These are phyloP conservation scores for Ehretia macrophylla DNA, from an alignment of 257 asterid genomes.

Conservation along the genomic window DNA sequence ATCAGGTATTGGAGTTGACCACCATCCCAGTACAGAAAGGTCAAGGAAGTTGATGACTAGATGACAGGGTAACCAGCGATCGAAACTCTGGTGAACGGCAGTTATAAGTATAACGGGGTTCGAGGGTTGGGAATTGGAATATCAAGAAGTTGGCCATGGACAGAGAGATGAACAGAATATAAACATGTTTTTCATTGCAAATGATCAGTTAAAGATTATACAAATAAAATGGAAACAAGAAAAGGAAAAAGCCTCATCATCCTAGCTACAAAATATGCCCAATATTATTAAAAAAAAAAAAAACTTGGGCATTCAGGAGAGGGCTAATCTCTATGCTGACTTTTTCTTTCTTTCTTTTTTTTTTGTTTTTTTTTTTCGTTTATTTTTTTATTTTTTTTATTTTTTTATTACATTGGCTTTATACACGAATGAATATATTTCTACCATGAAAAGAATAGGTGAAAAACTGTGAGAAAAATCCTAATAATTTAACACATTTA, in stretches of 20 bases:
- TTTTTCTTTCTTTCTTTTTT: conserved; percentile 6
- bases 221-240: conserved; percentile 19
- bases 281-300: conserved; percentile 29
- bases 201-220: conserved; percentile 14
- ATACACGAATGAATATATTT: not conserved
- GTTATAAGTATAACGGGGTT: too few species aligned
- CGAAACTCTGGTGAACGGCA: too few species aligned
- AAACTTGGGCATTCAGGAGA: conserved; percentile 57
- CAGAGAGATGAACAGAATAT: too few species aligned
- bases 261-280: conserved; percentile 48
- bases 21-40: too few species aligned
- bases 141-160: too few species aligned
- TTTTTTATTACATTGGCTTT: not conserved
- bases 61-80: too few species aligned
- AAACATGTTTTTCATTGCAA: too few species aligned
- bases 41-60: too few species aligned
- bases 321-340: conserved; percentile 51
- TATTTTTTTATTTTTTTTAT: not conserved
- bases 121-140: too few species aligned
- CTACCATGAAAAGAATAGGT: not conserved
- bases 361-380: conserved; percentile 7
- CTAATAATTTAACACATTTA: conserved; percentile 7
- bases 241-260: conserved; percentile 49
- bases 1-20: too few species aligned
- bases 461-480: not conserved